Evolutionary conservation across 768 basidiomycete genomes (phyloP).

Genomic region (Suillus decipiens): DNA sequence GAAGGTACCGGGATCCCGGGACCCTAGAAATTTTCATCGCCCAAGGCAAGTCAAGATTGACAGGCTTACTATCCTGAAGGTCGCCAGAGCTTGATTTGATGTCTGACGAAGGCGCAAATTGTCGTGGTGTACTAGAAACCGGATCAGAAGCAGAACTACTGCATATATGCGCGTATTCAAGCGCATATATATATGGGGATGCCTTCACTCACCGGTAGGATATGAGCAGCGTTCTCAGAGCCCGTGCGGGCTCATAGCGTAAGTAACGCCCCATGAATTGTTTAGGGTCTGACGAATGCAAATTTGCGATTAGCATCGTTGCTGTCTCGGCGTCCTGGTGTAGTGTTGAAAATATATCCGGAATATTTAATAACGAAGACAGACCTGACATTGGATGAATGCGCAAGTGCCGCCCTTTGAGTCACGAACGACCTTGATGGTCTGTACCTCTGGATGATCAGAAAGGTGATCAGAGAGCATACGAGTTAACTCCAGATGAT

Average conservation of each 20-base stretch:
- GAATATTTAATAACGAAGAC: slow-evolving; percentile 16
- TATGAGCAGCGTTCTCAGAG: slow-evolving; percentile 70
- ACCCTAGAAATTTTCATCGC: slow-evolving; percentile 65
- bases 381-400: slow-evolving; percentile 83
- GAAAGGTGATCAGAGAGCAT: slow-evolving; percentile 69
- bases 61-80: slow-evolving; percentile 28
- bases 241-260: slow-evolving; percentile 78
- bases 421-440: slow-evolving; percentile 72
- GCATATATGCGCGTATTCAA: slow-evolving; percentile 17
- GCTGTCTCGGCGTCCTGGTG: slow-evolving; percentile 59
- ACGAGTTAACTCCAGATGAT: slow-evolving; percentile 59
- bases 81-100: slow-evolving; percentile 2
- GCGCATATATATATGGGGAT: background rate
- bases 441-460: slow-evolving; percentile 62
- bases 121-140: background rate
- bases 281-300: slow-evolving; percentile 55
- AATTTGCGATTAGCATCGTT: slow-evolving; percentile 55
- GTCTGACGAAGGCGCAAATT: slow-evolving; percentile 1
- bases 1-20: slow-evolving; percentile 51
- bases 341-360: slow-evolving; percentile 4
- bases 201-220: slow-evolving; percentile 61
- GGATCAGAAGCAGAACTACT: background rate
- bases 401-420: slow-evolving; percentile 79
- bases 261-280: slow-evolving; percentile 72
- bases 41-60: slow-evolving; percentile 51